phyloP scores from a whole-genome alignment of 345 rosid genomes.

The Citrus mangshanensis region DNA sequence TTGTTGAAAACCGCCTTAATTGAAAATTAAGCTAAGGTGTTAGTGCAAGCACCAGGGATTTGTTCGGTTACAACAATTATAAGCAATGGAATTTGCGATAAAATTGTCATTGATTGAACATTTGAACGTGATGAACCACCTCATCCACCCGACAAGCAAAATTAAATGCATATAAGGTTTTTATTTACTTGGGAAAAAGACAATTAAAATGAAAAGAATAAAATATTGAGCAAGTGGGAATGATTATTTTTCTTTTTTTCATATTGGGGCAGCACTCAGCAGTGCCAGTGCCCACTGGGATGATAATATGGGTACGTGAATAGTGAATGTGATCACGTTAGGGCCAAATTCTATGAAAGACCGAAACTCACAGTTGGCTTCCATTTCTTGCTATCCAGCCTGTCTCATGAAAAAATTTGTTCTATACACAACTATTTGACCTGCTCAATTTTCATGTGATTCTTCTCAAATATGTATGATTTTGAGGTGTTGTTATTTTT shows the following conservation, averaged over 20 bases:
- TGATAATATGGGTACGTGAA: not conserved
- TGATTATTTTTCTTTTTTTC: rapidly evolving
- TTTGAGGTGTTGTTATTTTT: too few species aligned
- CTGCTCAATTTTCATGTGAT: too few species aligned
- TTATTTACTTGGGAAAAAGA: too few species aligned
- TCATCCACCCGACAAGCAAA: not conserved
- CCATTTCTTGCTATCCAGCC: constrained; percentile 13
- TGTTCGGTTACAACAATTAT: not conserved
- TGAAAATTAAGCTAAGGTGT: not conserved
- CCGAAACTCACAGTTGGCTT: not conserved
- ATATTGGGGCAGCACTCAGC: too few species aligned
- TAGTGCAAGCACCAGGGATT: not conserved
- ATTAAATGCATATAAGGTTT: too few species aligned
- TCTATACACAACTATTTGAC: too few species aligned
- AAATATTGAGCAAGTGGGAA: too few species aligned
- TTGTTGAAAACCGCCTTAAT: not conserved
- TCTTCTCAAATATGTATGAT: too few species aligned
- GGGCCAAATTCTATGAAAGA: not conserved
- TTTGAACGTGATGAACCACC: not conserved
- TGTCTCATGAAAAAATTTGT: not conserved
- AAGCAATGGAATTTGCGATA: not conserved
- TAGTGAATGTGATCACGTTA: not conserved
- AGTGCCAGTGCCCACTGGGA: not conserved
- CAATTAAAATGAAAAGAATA: too few species aligned
- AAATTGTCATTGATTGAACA: not conserved